Conservation (phyloP, 345 rosid species). For the Erucastrum elatum region DNA sequence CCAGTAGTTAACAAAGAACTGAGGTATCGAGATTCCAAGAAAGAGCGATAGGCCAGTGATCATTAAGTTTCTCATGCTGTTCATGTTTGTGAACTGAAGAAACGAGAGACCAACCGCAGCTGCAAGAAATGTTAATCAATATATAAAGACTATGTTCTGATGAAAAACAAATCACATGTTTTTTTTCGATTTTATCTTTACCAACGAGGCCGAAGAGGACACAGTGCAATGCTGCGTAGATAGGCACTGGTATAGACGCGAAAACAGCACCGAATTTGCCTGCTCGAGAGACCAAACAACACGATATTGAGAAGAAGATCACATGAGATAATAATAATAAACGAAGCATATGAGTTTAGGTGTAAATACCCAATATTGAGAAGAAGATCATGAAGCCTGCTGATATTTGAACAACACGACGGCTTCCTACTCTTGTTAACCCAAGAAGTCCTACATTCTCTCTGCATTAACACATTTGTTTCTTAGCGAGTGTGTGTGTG, state of each 20-base stretch:
- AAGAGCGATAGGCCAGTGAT: conserved; percentile 83
- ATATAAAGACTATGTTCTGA: background rate
- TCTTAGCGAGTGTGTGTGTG: background rate
- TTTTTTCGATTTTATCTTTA: conserved; percentile 15
- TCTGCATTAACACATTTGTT: conserved; percentile 44
- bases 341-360: background rate
- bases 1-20: conserved; percentile 76
- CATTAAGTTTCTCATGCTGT: conserved; percentile 83
- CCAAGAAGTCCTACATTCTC: conserved; percentile 98
- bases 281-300: conserved; percentile 25
- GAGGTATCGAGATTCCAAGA: conserved; percentile 84
- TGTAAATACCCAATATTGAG: conserved; percentile 64
- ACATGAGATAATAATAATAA: background rate
- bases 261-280: conserved; percentile 98
- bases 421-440: conserved; percentile 93
- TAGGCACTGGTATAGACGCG: conserved; percentile 93
- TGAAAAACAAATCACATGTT: background rate
- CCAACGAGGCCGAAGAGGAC: conserved; percentile 89
- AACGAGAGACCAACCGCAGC: conserved; percentile 93
- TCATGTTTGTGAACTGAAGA: conserved; percentile 98
- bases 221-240: conserved; percentile 85
- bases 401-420: conserved; percentile 91
- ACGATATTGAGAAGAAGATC: no score
- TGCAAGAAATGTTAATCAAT: conserved; percentile 27
- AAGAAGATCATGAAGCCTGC: conserved; percentile 98